These are phyloP conservation scores for Malassezia arunalokei DNA, from an alignment of 1,284 basidiomycete species.

Conservation along the genomic window DNA sequence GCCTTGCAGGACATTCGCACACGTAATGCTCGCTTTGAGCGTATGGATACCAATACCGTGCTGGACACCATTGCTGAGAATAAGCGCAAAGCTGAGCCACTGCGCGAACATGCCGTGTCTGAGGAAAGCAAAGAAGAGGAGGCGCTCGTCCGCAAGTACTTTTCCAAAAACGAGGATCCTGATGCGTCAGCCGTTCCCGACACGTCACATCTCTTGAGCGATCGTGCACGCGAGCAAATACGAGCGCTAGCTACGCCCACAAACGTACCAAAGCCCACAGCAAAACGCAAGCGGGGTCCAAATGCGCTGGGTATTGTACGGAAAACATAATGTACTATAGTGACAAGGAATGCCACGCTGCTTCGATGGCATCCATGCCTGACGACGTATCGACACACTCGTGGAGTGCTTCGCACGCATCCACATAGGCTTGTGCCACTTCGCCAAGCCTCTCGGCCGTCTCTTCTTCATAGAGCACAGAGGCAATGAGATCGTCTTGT, in stretches of 20 bases:
- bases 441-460: background rate
- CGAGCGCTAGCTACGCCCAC: background rate
- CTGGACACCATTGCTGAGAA: slow-evolving; percentile 17
- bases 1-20: slow-evolving; percentile 86
- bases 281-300: slow-evolving; percentile 29
- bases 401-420: background rate
- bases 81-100: slow-evolving; percentile 14
- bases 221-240: slow-evolving; percentile 17
- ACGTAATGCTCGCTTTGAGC: slow-evolving; percentile 79
- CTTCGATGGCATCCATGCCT: background rate
- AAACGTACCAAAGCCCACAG: slow-evolving; percentile 3
- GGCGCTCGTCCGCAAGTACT: slow-evolving; percentile 68
- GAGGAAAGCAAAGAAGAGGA: slow-evolving; percentile 73
- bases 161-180: slow-evolving; percentile 55
- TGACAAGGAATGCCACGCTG: background rate
- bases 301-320: slow-evolving; percentile 42
- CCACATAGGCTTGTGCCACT: background rate
- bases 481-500: slow-evolving; percentile 29
- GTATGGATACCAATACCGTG: slow-evolving; percentile 46
- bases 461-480: slow-evolving; percentile 24
- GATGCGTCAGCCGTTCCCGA: background rate
- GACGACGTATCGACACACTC: background rate
- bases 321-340: slow-evolving; percentile 17
- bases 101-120: slow-evolving; percentile 46
- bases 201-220: slow-evolving; percentile 17